A percentile compares a stretch with the other conserved stretches of the same genome.
phyloP scores from a whole-genome alignment of 225 moss, liverwort and hornwort genomes.

The Straminergon stramineum region DNA sequence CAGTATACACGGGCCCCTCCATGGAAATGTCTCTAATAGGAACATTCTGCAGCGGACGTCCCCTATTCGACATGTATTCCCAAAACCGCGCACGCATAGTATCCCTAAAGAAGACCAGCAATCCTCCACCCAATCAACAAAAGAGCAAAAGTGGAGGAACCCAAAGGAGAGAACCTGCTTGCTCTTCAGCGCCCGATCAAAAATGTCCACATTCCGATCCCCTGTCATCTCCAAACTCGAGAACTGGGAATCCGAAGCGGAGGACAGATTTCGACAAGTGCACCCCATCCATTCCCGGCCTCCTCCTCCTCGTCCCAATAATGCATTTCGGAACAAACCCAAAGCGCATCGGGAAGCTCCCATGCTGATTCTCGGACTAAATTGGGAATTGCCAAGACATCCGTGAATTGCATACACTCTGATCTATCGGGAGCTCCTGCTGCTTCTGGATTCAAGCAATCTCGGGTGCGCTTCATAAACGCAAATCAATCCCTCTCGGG shows the following conservation, averaged over 20 bases:
- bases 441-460: not conserved
- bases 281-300: not conserved
- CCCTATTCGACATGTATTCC: not conserved
- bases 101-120: not conserved
- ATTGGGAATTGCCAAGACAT: not conserved
- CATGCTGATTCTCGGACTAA: not conserved
- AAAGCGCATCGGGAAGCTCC: not conserved
- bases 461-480: not conserved
- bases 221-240: conserved; percentile 29
- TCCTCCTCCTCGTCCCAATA: not conserved
- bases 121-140: not conserved
- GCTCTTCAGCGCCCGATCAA: conserved; percentile 73
- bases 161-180: conserved; percentile 45
- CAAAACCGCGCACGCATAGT: not conserved
- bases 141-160: not conserved
- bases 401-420: not conserved
- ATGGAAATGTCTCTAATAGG: not conserved
- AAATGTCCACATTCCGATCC: conserved; percentile 81
- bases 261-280: not conserved
- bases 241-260: conserved; percentile 9
- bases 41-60: not conserved
- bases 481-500: not conserved
- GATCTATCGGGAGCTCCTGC: not conserved
- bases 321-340: not conserved
- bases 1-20: not conserved